Evolutionary conservation across 2,329 filamentous ascomycete genomes (phyloP), one percentile per base, ranked within the genome.

Genomic region (Fusarium sp.): DNA sequence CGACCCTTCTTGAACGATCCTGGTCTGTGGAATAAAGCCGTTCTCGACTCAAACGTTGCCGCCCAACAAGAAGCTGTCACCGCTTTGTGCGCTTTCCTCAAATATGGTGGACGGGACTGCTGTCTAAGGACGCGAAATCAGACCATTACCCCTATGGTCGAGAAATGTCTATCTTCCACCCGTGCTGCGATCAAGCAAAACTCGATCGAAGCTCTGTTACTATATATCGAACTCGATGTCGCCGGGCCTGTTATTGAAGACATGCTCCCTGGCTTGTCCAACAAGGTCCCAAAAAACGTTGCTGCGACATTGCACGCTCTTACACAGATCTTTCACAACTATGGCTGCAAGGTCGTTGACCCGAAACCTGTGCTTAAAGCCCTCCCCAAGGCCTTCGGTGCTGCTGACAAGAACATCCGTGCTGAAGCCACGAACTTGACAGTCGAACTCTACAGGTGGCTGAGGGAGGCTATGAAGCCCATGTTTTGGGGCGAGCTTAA

Each of bases 401-500:
- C 98, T 77, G 95, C 96, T 31, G 96, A 99, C 84, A 99, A 99
- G 81, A 98, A 98, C 77, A 93, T 99, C 17, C 91, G 96, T 79
- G 94, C 94, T 5, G 96, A 97, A 78, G 94, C 94, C 27, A 96
- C 96, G 45, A 94, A 91, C 72, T 83, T 99, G 58, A 91, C 95
- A 0, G 93, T 97, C 46, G 96, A 99, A 76, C 88, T 99, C 58
- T 99, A 99, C 80, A 86, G 96, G 79, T 99, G 96, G 96, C 84
- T 99, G 33, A 91, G 95, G 70, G 96, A 99, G 68, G 95, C 95
- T 13, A 97, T 99, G 90, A 99, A 99, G 78, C 93, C 95, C 36
- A 91, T 98, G 80, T 98, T 99, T 78, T 99, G 96, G 94, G 89
- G 87, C 42, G 96, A 99, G 60, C 80, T 99, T 63, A 99, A 99